Evolutionary conservation across 2,329 filamentous ascomycete genomes (phyloP).

Genomic region (Gaeumannomyces sp.): DNA sequence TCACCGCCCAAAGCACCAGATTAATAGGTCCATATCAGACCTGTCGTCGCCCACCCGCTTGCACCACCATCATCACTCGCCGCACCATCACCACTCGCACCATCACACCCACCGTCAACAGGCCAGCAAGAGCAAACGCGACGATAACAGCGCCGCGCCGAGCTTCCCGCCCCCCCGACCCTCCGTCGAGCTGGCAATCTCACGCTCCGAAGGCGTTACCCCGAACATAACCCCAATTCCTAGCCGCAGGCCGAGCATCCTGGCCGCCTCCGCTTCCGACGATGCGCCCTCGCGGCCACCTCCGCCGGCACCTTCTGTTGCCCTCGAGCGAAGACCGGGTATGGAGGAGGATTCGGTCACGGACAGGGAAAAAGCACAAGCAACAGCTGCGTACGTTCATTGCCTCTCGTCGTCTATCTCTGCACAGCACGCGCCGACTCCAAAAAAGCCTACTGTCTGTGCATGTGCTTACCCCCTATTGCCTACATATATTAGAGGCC

Average conservation of each 20-base stretch:
- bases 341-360: constrained; percentile 34
- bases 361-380: constrained; percentile 34
- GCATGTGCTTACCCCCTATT: neutral
- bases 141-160: neutral
- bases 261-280: constrained; percentile 24
- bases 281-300: constrained; percentile 14
- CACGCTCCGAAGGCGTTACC: constrained; percentile 38
- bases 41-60: constrained; percentile 41
- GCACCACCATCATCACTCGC: constrained; percentile 28
- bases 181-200: constrained; percentile 36
- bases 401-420: neutral
- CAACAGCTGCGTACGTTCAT: constrained; percentile 34
- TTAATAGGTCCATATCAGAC: constrained; percentile 51
- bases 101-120: neutral
- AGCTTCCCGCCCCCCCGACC: constrained; percentile 24
- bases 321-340: constrained; percentile 16
- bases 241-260: constrained; percentile 37
- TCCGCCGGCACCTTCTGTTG: constrained; percentile 13
- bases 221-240: constrained; percentile 36
- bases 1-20: constrained; percentile 40
- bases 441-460: neutral
- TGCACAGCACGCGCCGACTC: too few species aligned
- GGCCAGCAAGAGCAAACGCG: neutral
- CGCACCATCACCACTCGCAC: constrained; percentile 21
- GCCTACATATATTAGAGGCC: constrained; percentile 31